Evolutionary conservation across 208 protist genomes (phyloP), one percentile per base, ranked within the genome.

Genomic region (Crithidia sp.): DNA sequence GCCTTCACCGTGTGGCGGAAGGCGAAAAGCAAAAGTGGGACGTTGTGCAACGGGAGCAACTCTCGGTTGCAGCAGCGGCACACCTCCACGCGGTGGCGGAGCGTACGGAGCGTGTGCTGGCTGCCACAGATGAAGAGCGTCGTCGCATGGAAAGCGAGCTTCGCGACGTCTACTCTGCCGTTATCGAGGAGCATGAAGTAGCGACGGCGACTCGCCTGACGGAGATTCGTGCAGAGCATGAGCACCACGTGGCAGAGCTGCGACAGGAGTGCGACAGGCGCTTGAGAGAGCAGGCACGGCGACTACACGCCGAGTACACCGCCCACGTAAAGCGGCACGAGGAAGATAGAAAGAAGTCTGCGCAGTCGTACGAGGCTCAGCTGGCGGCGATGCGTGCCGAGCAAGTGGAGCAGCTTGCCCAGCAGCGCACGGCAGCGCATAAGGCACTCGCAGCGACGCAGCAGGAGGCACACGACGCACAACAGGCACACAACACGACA

Each of bases 191-290:
- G 12, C 61, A 79, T 10, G 53, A 79, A 44, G 39, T n/a, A 12
- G 62, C 37, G 39, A 67, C 40, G 6, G 66, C 74, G 2, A 14
- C 14, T 16, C 12, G 58, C 37, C 40, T 74, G 45, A 41, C 60
- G 14, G 74, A 79, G 74, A 53, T 74, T 39, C 74, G 58, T 13
- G 45, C 19, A 12, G 12, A 19, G 10, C 66, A 79, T 16, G 74
- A 79, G 12, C 37, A 69, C 2, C 50, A 57, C 0, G 6, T 74
- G 40, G 55, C 55, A 13, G 39, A 40, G 53, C 44, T 70, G 67
- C 64, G 39, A 14, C 28, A 43, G 6, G 65, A 75, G 2, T 5
- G 6, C 7, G 41, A 16, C 3, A 44, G 6, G 41, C 52, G 50
- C 4, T 9, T 61, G 40, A 19, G 36, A 40, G 8, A 39, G 41